Percentiles rank a stretch among this genome's conserved stretches.
Evolutionary conservation across 78 protist genomes (phyloP).

Genomic region (Goniomonas avonlea): DNA sequence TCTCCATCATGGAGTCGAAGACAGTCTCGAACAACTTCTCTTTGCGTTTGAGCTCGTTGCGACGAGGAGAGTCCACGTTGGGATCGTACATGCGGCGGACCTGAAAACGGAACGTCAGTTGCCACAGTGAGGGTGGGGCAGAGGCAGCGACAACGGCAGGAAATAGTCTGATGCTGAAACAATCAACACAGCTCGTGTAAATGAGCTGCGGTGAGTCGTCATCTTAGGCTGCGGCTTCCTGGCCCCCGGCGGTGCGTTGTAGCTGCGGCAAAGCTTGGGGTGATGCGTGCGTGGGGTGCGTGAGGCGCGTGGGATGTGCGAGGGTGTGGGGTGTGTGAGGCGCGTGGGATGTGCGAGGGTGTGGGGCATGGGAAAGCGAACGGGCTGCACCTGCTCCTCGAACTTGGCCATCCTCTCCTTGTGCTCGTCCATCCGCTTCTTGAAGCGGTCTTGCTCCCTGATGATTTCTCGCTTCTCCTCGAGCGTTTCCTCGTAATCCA

Average conservation of each 20-base stretch:
- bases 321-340: not conserved
- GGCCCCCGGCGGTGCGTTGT: too few species aligned
- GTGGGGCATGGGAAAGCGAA: not conserved
- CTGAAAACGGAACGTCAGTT: too few species aligned
- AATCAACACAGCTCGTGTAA: not conserved
- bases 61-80: not conserved
- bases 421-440: not conserved
- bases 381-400: too few species aligned
- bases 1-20: conserved; percentile 6
- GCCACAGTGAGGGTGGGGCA: too few species aligned
- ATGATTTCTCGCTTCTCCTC: not conserved
- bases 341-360: not conserved
- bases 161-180: conserved; percentile 12
- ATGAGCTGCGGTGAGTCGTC: too few species aligned
- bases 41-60: conserved; percentile 1
- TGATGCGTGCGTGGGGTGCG: not conserved
- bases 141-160: too few species aligned
- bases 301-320: not conserved
- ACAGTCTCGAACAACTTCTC: not conserved
- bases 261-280: not conserved
- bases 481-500: not conserved
- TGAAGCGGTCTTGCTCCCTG: not conserved
- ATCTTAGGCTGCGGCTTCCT: too few species aligned
- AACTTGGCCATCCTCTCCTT: not conserved
- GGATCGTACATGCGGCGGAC: too few species aligned